Base-by-base conservation (phyloP, 2,329 filamentous ascomycete genomes). In the Verticillium nonalfalfae region DNA sequence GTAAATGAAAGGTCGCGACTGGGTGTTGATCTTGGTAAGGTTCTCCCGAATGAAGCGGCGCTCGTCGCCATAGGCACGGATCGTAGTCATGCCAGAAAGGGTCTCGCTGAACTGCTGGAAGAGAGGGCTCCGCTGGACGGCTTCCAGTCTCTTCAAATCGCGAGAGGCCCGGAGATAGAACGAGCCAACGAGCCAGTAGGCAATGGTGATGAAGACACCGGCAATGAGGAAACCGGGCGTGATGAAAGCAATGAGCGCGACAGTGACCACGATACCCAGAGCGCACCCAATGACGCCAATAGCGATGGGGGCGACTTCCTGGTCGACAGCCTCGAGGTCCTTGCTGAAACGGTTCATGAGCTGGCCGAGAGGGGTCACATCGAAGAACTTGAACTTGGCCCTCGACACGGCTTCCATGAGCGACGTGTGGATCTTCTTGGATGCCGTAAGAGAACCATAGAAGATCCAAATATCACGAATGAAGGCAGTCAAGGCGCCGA, bases 91-190 rank as follows among this genome's bases (percentile, higher is more conserved):
- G 34, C 95, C 95, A 58, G 88, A 91, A 18, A 99, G 78, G 0
- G 96, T 98, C 78, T 99, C 95, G 65, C 95, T 94, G 67, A 99
- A 99, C 68, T 98, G 95, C 75, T 99, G 95, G 78, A 97, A 99
- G 7, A 99, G 80, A 1, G 95, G 95, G 73, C 93, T 98, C 71
- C 94, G 85, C 73, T 97, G 91, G 1, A 98, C 88, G 7, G 94
- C 97, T 74, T 99, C 96, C 7, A 99, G 80, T 57, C 95, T 88
- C 80, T 99, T 99, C 60, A 99, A 82, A 71, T 98, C 95, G 66
- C 94, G 87, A n/a, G 95, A 98, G 0, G 94, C 90, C 67, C 88
- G 88, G 56, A 99, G 85, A 74, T 99, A 99, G 71, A 98, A 92
- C 52, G 86, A 84, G 36, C 92, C 93, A 38, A 98, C 88, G 21